Conservation (phyloP, 768 basidiomycete genomes). For the Daedalea quercina region DNA sequence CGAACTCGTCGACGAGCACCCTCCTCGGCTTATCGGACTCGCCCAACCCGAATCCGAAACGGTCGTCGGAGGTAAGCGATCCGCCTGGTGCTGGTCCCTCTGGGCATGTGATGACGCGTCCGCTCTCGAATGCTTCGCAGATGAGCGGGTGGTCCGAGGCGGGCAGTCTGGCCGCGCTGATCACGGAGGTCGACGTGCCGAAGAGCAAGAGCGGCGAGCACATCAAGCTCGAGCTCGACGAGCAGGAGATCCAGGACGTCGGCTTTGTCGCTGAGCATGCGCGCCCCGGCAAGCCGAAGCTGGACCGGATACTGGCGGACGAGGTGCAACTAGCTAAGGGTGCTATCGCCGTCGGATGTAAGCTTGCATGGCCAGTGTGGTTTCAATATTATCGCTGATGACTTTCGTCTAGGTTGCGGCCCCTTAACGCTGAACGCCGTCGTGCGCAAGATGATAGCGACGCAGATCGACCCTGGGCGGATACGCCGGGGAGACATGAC, state of each 20-base stretch:
- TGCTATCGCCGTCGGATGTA: constrained; percentile 62
- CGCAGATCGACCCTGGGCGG: constrained; percentile 49
- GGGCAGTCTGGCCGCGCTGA: constrained; percentile 21
- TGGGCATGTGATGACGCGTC: not conserved
- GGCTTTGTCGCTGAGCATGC: constrained; percentile 54
- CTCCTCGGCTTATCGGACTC: not conserved
- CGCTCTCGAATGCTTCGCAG: constrained; percentile 11
- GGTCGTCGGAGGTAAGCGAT: not conserved
- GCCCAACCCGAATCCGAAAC: not conserved
- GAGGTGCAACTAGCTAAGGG: constrained; percentile 54
- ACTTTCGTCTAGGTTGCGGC: constrained; percentile 50
- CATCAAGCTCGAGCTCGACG: constrained; percentile 42
- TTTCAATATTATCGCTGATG: not conserved
- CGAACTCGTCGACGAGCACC: not conserved
- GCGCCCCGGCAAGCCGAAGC: constrained; percentile 57
- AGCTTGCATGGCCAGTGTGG: constrained; percentile 24
- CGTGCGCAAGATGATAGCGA: constrained; percentile 57
- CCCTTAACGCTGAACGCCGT: constrained; percentile 63
- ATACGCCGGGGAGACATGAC: constrained; percentile 50
- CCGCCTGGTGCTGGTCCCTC: not conserved
- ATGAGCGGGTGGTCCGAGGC: constrained; percentile 20
- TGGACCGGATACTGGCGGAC: constrained; percentile 55
- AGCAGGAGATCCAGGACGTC: constrained; percentile 54
- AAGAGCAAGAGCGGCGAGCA: constrained; percentile 18
- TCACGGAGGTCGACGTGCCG: constrained; percentile 13